Evolutionary conservation across 2,329 filamentous ascomycete species (phyloP).

Genomic region (Diaporthe ampelina): DNA sequence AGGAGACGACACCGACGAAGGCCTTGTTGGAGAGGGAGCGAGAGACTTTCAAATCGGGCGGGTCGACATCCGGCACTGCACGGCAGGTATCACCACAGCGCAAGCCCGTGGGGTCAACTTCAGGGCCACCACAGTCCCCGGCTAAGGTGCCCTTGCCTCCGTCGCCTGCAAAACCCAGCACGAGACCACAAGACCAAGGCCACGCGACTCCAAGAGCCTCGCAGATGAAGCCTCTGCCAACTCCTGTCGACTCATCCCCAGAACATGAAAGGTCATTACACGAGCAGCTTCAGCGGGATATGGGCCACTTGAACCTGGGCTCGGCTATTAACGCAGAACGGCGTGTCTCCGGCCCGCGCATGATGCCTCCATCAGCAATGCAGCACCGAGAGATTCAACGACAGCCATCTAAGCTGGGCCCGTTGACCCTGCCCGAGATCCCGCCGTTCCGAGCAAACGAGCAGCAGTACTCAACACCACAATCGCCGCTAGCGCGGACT

Average conservation of each 20-base stretch:
- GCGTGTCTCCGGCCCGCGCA: slow-evolving; percentile 36
- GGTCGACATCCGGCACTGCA: slow-evolving; percentile 60
- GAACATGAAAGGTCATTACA: slow-evolving; percentile 74
- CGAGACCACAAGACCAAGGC: slow-evolving; percentile 51
- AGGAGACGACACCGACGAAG: slow-evolving; percentile 65
- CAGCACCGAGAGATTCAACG: slow-evolving; percentile 45
- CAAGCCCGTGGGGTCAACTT: slow-evolving; percentile 59
- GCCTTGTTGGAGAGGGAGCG: slow-evolving; percentile 56
- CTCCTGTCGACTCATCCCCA: slow-evolving; percentile 64
- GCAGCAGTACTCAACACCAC: slow-evolving; percentile 44
- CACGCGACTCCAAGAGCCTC: slow-evolving; percentile 61
- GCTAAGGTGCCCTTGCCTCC: slow-evolving; percentile 72
- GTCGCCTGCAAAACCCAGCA: slow-evolving; percentile 65
- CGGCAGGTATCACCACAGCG: slow-evolving; percentile 73
- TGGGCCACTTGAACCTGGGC: slow-evolving; percentile 68
- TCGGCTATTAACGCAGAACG: slow-evolving; percentile 48
- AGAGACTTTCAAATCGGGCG: slow-evolving; percentile 68
- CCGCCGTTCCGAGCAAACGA: slow-evolving; percentile 64
- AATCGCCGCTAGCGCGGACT: slow-evolving; percentile 42
- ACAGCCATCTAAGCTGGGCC: slow-evolving; percentile 54
- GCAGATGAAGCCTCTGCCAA: slow-evolving; percentile 62
- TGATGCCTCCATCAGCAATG: slow-evolving; percentile 30
- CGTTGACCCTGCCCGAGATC: slow-evolving; percentile 66
- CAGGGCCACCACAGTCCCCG: slow-evolving; percentile 62
- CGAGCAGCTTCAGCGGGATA: slow-evolving; percentile 74